A percentile compares a stretch with the other conserved stretches of the same genome.
phyloP scores from a whole-genome alignment of 805 yeast species.

The Cephaloascus fragrans region DNA sequence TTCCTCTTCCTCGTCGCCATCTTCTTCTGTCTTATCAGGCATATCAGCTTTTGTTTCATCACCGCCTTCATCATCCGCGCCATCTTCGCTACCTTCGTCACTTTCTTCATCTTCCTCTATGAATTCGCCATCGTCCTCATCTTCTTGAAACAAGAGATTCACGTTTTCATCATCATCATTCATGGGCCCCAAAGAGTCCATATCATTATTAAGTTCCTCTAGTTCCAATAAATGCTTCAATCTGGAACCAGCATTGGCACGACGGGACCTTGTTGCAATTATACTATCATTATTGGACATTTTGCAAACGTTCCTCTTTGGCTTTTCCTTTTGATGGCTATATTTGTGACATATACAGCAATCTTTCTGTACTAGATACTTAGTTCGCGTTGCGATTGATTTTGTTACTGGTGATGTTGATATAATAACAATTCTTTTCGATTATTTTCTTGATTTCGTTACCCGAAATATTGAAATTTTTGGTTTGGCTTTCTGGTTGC shows the following conservation, averaged over 20 bases:
- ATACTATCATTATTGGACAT: slow-evolving; percentile 38
- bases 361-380: too few relatives aligned
- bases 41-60: too few relatives aligned
- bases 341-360: too few relatives aligned
- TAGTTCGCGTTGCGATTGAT: too few relatives aligned
- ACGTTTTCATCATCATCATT: slow-evolving; percentile 72
- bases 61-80: slow-evolving; percentile 20
- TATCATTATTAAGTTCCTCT: slow-evolving; percentile 42
- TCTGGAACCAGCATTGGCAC: slow-evolving; percentile 88
- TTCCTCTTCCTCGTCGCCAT: slow-evolving; percentile 17
- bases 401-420: background rate
- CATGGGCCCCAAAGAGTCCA: slow-evolving; percentile 14
- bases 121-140: slow-evolving; percentile 20
- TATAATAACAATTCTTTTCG: background rate
- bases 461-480: background rate
- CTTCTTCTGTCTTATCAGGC: slow-evolving; percentile 17
- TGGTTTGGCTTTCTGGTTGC: background rate
- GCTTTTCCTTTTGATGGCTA: background rate
- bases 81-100: slow-evolving; percentile 37
- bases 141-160: slow-evolving; percentile 56
- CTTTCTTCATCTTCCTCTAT: slow-evolving; percentile 10
- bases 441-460: background rate
- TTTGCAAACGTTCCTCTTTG: too few relatives aligned
- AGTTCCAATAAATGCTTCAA: slow-evolving; percentile 63
- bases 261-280: slow-evolving; percentile 64